Conservation (phyloP, 2,329 filamentous ascomycete species). For the Xylaria sp. region DNA sequence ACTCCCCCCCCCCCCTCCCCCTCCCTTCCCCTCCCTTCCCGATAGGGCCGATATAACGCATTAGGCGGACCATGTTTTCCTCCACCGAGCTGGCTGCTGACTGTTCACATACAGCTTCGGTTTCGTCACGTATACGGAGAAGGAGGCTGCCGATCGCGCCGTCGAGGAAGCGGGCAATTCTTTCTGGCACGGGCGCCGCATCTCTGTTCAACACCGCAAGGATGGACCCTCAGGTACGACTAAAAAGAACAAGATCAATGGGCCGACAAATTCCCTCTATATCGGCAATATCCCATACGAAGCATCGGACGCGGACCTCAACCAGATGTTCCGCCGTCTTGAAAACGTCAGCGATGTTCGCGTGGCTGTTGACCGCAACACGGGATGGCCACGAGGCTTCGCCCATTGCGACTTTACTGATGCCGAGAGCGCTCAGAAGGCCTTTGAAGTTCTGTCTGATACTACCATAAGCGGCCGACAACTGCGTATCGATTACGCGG, state of each 20-base stretch:
- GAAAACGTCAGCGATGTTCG: conserved; percentile 78
- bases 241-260: neutral
- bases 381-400: conserved; percentile 84
- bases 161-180: conserved; percentile 43
- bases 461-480: conserved; percentile 72
- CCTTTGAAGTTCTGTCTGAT: conserved; percentile 62
- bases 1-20: neutral
- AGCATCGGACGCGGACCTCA: conserved; percentile 84
- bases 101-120: conserved; percentile 41
- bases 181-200: conserved; percentile 51
- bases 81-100: conserved; percentile 27
- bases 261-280: conserved; percentile 75
- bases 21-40: no score
- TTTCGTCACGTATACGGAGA: conserved; percentile 42
- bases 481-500: conserved; percentile 73
- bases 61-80: neutral
- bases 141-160: conserved; percentile 39
- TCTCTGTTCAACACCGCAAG: conserved; percentile 41
- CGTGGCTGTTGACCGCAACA: conserved; percentile 82
- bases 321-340: conserved; percentile 77
- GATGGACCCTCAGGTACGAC: conserved; percentile 42
- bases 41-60: neutral
- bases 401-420: conserved; percentile 84
- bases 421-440: conserved; percentile 70
- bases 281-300: conserved; percentile 89